Conservation (phyloP, 306 rosid species). For the Herpetospermum pedunculosum region DNA sequence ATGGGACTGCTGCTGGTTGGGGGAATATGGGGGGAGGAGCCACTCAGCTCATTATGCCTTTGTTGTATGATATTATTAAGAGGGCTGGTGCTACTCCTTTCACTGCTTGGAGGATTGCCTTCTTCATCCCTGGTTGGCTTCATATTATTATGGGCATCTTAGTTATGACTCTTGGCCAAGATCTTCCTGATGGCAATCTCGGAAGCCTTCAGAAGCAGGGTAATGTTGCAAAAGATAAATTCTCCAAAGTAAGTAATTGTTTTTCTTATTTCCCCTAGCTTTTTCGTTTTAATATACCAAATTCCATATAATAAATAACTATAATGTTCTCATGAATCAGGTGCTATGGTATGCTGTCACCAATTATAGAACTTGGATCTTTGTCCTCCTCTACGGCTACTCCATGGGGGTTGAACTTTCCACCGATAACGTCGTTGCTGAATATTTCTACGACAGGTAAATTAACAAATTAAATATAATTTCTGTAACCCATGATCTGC, state of each 20-base stretch:
- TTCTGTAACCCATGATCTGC: too few species aligned
- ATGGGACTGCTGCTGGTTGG: slow-evolving; percentile 95
- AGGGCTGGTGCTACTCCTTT: slow-evolving; percentile 47
- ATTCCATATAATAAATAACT: too few species aligned
- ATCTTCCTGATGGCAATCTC: slow-evolving; percentile 86
- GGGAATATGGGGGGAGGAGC: slow-evolving; percentile 98
- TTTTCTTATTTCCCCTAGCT: too few species aligned
- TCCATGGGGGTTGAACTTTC: slow-evolving; percentile 91
- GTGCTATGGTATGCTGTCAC: slow-evolving; percentile 73
- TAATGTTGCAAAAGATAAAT: slow-evolving; percentile 55
- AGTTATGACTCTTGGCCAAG: slow-evolving; percentile 70
- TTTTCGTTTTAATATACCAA: too few species aligned
- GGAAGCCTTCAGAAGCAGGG: slow-evolving; percentile 63
- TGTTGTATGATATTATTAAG: slow-evolving; percentile 41
- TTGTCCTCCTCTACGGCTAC: slow-evolving; percentile 76
- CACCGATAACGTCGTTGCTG: slow-evolving; percentile 76
- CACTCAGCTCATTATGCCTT: slow-evolving; percentile 81
- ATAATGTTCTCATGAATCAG: too few species aligned
- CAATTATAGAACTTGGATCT: slow-evolving; percentile 84
- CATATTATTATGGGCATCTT: slow-evolving; percentile 60
- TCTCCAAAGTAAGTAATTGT: slow-evolving; percentile 55
- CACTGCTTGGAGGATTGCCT: slow-evolving; percentile 84
- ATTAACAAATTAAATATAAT: too few species aligned
- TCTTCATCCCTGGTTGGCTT: slow-evolving; percentile 62
- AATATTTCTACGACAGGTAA: slow-evolving; percentile 80